Conservation (phyloP, 2,329 filamentous ascomycete genomes). For the Xylaria sp. region DNA sequence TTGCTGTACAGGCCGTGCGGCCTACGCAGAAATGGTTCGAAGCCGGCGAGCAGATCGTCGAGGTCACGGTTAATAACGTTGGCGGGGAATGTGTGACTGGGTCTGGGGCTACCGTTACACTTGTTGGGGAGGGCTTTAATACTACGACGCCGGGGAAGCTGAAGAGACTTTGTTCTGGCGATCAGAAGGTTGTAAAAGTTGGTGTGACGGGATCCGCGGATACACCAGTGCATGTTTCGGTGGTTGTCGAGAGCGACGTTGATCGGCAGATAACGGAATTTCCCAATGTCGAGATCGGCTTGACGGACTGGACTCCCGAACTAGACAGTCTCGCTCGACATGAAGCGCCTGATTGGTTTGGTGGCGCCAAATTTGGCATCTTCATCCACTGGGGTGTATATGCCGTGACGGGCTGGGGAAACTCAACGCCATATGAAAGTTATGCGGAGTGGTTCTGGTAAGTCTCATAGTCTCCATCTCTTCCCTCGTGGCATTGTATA, state of each 20-base stretch:
- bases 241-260: slow-evolving; percentile 39
- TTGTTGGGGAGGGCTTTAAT: slow-evolving; percentile 54
- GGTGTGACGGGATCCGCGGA: slow-evolving; percentile 50
- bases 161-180: slow-evolving; percentile 57
- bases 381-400: slow-evolving; percentile 71
- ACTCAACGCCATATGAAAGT: slow-evolving; percentile 53
- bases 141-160: slow-evolving; percentile 55
- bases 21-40: slow-evolving; percentile 57
- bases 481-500: neutral
- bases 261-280: slow-evolving; percentile 30
- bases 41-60: slow-evolving; percentile 54
- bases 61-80: slow-evolving; percentile 47
- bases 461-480: slow-evolving; percentile 34
- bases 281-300: slow-evolving; percentile 47
- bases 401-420: slow-evolving; percentile 66
- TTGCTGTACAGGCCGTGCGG: slow-evolving; percentile 54
- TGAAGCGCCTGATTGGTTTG: slow-evolving; percentile 64
- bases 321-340: slow-evolving; percentile 53
- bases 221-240: slow-evolving; percentile 41
- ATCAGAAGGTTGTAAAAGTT: slow-evolving; percentile 55
- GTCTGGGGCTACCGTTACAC: slow-evolving; percentile 47
- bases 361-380: slow-evolving; percentile 67
- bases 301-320: slow-evolving; percentile 52
- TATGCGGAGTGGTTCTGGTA: slow-evolving; percentile 64
- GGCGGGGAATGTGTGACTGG: slow-evolving; percentile 51